A percentile compares a stretch with the other conserved stretches of the same genome.
These are phyloP conservation scores for Nemania abortiva DNA, from an alignment of 2,329 filamentous ascomycete species.

Conservation along the genomic window DNA sequence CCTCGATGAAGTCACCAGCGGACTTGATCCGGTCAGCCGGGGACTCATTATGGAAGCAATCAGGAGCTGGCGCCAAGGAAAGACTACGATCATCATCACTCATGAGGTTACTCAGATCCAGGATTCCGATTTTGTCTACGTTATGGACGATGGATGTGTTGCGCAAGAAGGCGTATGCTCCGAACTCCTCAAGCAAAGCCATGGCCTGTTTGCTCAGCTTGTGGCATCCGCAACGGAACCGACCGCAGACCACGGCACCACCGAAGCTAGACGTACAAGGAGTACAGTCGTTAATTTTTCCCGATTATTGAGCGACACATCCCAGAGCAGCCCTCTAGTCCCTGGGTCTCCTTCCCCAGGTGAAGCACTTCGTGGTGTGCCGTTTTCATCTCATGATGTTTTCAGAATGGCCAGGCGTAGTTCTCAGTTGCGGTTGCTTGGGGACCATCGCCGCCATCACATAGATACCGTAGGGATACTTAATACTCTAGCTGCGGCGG, in stretches of 20 bases:
- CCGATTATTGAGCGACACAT: constrained; percentile 36
- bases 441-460: constrained; percentile 28
- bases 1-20: constrained; percentile 89
- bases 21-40: constrained; percentile 80
- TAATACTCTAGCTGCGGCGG: constrained; percentile 17
- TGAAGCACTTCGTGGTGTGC: constrained; percentile 35
- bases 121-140: constrained; percentile 80
- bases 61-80: constrained; percentile 79
- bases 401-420: constrained; percentile 31
- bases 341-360: constrained; percentile 37
- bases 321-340: constrained; percentile 30
- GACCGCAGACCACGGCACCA: not conserved
- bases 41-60: constrained; percentile 79
- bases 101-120: constrained; percentile 85
- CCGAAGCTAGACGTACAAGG: constrained; percentile 11
- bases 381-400: constrained; percentile 34
- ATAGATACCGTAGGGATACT: constrained; percentile 31
- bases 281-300: constrained; percentile 41
- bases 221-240: constrained; percentile 42
- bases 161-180: constrained; percentile 75
- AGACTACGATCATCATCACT: constrained; percentile 93
- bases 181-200: constrained; percentile 59
- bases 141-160: constrained; percentile 77
- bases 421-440: constrained; percentile 34
- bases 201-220: constrained; percentile 62